Evolutionary conservation across 228 moss, liverwort and hornwort genomes (phyloP).

Genomic region (Sphagnum magellanicum): DNA sequence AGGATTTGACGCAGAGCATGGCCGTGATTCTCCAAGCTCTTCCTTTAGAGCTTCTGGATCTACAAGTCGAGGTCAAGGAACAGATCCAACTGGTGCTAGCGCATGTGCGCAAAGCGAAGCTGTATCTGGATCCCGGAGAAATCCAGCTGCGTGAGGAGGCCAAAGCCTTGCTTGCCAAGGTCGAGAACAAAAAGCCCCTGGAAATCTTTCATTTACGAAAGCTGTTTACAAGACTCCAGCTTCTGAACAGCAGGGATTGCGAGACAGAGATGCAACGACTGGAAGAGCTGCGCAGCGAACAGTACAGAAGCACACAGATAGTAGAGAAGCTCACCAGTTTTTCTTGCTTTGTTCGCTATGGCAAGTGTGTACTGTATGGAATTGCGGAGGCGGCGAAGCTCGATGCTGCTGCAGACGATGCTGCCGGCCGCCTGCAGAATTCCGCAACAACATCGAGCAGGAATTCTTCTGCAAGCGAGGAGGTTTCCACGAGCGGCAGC

Average conservation of each 20-base stretch:
- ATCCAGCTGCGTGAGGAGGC: slow-evolving; percentile 4
- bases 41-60: slow-evolving; percentile 12
- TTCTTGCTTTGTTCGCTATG: slow-evolving; percentile 8
- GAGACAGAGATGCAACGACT: slow-evolving; percentile 12
- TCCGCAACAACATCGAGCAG: slow-evolving; percentile 2
- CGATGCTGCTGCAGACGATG: slow-evolving; percentile 10
- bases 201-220: neutral
- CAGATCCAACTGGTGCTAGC: slow-evolving; percentile 11
- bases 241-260: slow-evolving; percentile 3
- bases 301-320: slow-evolving; percentile 11
- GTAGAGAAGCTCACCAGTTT: slow-evolving; percentile 8
- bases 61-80: slow-evolving; percentile 13
- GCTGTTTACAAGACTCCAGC: slow-evolving; percentile 5
- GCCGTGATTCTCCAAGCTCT: slow-evolving; percentile 5
- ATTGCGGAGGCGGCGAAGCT: slow-evolving; percentile 2
- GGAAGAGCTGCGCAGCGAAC: slow-evolving; percentile 9
- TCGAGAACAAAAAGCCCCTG: slow-evolving; percentile 6
- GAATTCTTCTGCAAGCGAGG: slow-evolving; percentile 1
- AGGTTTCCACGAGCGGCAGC: slow-evolving; percentile 15
- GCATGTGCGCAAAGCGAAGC: slow-evolving; percentile 7
- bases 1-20: slow-evolving; percentile 8
- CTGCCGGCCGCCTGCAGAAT: slow-evolving; percentile 39
- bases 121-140: slow-evolving; percentile 2
- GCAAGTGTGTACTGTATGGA: slow-evolving; percentile 16
- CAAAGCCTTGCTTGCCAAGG: neutral